Evolutionary conservation across 129 eudicot genomes (phyloP).

Genomic region (Apium graveolens): DNA sequence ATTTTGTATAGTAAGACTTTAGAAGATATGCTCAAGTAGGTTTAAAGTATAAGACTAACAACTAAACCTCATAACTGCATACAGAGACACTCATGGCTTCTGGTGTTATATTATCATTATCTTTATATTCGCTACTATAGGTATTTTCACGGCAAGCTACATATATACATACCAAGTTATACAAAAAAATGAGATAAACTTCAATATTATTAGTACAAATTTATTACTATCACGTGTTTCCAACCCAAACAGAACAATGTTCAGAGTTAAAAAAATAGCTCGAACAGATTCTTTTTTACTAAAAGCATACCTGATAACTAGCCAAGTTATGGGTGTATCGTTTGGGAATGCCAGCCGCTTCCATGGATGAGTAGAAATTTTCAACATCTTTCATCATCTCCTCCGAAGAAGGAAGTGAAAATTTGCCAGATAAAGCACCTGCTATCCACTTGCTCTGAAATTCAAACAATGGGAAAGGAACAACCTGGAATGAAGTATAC

Average conservation of each 20-base stretch:
- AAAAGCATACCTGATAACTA: constrained; percentile 42
- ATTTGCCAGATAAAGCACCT: constrained; percentile 64
- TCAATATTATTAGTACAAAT: too few species aligned
- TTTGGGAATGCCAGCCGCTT: constrained; percentile 63
- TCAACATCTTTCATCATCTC: constrained; percentile 70
- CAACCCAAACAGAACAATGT: not conserved
- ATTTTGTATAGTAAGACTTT: not conserved
- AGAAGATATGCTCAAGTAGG: not conserved
- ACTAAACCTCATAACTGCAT: not conserved
- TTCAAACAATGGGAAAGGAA: constrained; percentile 69
- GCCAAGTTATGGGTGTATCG: constrained; percentile 68
- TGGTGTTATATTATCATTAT: not conserved
- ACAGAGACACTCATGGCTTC: not conserved
- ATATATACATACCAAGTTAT: not conserved
- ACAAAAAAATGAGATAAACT: not conserved
- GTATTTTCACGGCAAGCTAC: not conserved
- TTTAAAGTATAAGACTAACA: not conserved
- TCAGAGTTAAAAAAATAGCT: not conserved
- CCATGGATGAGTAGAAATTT: constrained; percentile 56
- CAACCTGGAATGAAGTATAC: constrained; percentile 34
- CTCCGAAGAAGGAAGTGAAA: constrained; percentile 46
- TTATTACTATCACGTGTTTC: not conserved
- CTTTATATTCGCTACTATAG: not conserved
- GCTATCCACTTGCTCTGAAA: constrained; percentile 86
- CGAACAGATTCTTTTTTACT: too few species aligned